Evolutionary conservation across 2,329 filamentous ascomycete genomes (phyloP).

Genomic region (Neocatenulostroma microsporum): DNA sequence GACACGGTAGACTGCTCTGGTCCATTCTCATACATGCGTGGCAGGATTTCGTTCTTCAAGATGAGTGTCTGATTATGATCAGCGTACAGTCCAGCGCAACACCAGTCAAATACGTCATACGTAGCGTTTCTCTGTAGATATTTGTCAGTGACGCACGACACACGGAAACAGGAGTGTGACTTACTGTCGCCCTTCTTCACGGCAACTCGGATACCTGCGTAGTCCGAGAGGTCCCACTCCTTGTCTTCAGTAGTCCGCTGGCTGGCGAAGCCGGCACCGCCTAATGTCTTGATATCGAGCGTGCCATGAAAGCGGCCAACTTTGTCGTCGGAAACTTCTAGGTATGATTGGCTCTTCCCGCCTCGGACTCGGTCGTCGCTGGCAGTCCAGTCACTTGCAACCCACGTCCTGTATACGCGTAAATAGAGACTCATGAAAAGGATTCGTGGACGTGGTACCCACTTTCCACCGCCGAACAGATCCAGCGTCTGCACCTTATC

Average conservation of each 20-base stretch:
- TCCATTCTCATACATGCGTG: constrained; percentile 51
- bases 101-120: too few relatives aligned
- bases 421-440: too few relatives aligned
- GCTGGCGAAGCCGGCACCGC: constrained; percentile 74
- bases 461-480: too few relatives aligned
- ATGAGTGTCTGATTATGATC: too few relatives aligned
- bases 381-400: too few relatives aligned
- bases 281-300: constrained; percentile 66
- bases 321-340: constrained; percentile 32
- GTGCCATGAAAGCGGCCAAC: constrained; percentile 55
- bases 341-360: constrained; percentile 55
- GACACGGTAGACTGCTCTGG: constrained; percentile 64
- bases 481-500: too few relatives aligned
- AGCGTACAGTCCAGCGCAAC: too few relatives aligned
- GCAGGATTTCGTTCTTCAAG: constrained; percentile 61
- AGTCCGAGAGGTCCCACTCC: constrained; percentile 56
- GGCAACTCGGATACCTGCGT: constrained; percentile 53
- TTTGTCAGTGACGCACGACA: too few relatives aligned
- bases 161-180: too few relatives aligned
- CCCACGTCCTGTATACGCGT: too few relatives aligned
- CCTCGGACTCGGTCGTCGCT: constrained; percentile 75
- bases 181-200: constrained; percentile 46
- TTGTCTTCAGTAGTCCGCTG: constrained; percentile 58
- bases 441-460: too few relatives aligned
- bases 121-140: constrained; percentile 56